Conservation (phyloP, 768 basidiomycete species). For the Serendipita sp. region DNA sequence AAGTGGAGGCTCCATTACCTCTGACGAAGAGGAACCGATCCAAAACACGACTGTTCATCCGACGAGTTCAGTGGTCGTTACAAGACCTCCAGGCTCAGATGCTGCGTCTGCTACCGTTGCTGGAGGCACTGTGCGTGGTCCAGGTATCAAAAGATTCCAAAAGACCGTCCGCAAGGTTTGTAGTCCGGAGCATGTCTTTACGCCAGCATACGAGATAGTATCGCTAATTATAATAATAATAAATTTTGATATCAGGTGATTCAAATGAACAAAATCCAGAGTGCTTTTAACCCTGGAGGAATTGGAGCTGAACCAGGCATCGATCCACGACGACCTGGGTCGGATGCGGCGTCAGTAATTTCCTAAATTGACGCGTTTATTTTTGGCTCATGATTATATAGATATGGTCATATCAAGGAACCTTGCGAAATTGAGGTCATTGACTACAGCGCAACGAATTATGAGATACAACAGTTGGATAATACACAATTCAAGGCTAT, state of each 20-base stretch:
- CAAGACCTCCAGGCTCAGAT: not conserved
- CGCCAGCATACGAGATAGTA: too few species aligned
- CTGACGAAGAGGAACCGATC: conserved; percentile 2
- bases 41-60: not conserved
- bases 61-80: too few species aligned
- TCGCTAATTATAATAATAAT: too few species aligned
- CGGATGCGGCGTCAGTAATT: not conserved
- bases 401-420: conserved; percentile 39
- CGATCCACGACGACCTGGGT: not conserved
- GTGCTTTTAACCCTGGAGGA: not conserved
- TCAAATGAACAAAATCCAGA: not conserved
- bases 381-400: not conserved
- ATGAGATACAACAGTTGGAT: conserved; percentile 37
- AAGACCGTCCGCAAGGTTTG: not conserved
- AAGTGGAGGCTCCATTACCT: conserved; percentile 8
- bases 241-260: not conserved
- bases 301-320: not conserved
- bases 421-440: conserved; percentile 49
- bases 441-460: conserved; percentile 46
- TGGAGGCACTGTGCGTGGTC: not conserved
- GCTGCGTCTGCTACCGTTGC: not conserved
- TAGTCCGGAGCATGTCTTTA: not conserved
- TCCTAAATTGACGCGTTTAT: not conserved
- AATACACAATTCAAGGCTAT: conserved; percentile 46
- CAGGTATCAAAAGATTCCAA: not conserved